Evolutionary conservation across 2,329 filamentous ascomycete genomes (phyloP).

Genomic region (Xylariaceae sp.): DNA sequence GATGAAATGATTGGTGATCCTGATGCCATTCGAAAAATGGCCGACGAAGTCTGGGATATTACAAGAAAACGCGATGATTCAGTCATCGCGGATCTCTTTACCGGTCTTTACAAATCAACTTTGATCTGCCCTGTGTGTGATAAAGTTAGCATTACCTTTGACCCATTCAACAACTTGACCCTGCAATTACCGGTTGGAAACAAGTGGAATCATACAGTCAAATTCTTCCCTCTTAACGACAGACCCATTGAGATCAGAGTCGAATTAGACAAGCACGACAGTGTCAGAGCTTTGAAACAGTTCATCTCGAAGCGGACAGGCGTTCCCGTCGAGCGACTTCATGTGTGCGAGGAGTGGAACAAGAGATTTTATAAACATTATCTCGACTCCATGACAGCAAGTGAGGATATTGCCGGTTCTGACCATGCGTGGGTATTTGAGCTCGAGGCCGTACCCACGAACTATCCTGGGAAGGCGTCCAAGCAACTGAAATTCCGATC

Average conservation of each 20-base stretch:
- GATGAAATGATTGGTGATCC: slow-evolving; percentile 89
- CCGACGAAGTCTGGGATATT: slow-evolving; percentile 83
- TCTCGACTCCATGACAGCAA: slow-evolving; percentile 60
- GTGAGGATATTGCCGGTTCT: slow-evolving; percentile 64
- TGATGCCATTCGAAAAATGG: slow-evolving; percentile 74
- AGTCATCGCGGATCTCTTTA: slow-evolving; percentile 91
- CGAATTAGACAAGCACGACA: slow-evolving; percentile 72
- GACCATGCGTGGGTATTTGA: slow-evolving; percentile 68
- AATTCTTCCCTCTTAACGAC: slow-evolving; percentile 71
- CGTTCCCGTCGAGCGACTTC: slow-evolving; percentile 59
- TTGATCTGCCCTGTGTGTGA: slow-evolving; percentile 84
- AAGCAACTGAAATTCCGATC: slow-evolving; percentile 43
- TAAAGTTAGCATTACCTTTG: slow-evolving; percentile 98
- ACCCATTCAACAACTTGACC: slow-evolving; percentile 93
- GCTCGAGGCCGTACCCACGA: slow-evolving; percentile 71
- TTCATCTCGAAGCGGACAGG: slow-evolving; percentile 63
- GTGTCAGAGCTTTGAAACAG: slow-evolving; percentile 62
- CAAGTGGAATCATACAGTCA: slow-evolving; percentile 68
- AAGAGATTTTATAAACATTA: slow-evolving; percentile 83
- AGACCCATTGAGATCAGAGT: slow-evolving; percentile 66
- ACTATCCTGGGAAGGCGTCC: slow-evolving; percentile 52
- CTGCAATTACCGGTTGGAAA: slow-evolving; percentile 84
- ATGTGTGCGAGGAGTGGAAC: slow-evolving; percentile 77
- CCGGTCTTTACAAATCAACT: slow-evolving; percentile 97
- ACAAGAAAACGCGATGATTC: slow-evolving; percentile 91